Percentiles rank a stretch among this genome's conserved stretches.
These are phyloP conservation scores for Gastrodia elata DNA, from an alignment of 106 monocot genomes.

Conservation along the genomic window DNA sequence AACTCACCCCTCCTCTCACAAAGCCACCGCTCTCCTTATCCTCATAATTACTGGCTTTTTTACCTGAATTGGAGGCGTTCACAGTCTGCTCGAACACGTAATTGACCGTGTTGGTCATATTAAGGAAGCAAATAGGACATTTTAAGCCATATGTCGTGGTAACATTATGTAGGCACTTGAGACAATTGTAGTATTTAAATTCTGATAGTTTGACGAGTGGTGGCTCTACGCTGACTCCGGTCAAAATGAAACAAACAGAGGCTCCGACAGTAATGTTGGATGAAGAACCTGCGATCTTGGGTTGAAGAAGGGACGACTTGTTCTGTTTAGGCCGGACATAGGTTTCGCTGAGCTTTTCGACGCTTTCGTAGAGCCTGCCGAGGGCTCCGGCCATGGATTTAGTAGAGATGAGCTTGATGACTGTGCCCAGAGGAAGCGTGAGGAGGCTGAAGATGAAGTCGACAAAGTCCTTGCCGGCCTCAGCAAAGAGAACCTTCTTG, in stretches of 20 bases:
- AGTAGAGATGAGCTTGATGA: constrained; percentile 16
- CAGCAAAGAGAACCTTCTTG: constrained; percentile 13
- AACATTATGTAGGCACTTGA: background rate
- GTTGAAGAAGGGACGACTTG: background rate
- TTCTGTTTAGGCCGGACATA: background rate
- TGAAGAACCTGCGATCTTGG: too few relatives aligned
- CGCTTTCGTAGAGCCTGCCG: constrained; percentile 5
- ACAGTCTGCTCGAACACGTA: background rate
- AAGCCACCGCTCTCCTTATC: constrained; percentile 5
- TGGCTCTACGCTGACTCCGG: too few relatives aligned
- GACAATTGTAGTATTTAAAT: background rate
- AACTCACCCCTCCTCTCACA: constrained; percentile 22
- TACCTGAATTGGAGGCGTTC: too few relatives aligned
- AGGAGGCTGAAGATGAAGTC: constrained; percentile 32
- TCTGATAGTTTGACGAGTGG: too few relatives aligned
- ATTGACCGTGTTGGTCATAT: background rate
- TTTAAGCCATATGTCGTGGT: background rate
- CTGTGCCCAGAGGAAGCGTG: constrained; percentile 18
- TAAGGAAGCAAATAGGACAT: background rate
- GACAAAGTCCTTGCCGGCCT: constrained; percentile 20
- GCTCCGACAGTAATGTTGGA: background rate
- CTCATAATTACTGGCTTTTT: too few relatives aligned
- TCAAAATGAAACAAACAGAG: background rate
- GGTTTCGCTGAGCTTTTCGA: constrained; percentile 8
- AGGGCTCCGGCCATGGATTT: constrained; percentile 4